Evolutionary conservation across 129 eudicot species (phyloP), one percentile per base, ranked within the genome.

Genomic region (Ambrosia artemisiifolia): DNA sequence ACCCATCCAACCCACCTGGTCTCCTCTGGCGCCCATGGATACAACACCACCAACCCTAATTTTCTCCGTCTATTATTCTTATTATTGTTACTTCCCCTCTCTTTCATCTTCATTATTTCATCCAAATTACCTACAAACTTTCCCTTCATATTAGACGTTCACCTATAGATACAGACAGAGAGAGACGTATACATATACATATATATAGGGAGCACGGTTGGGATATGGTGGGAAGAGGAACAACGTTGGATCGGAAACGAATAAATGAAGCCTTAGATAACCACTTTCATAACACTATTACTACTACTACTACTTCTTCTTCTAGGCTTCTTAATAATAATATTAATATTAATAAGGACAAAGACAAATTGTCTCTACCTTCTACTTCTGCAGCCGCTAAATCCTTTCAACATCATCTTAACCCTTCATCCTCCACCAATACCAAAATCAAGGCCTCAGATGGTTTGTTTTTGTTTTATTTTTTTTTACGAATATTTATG

Each of bases 261-360:
- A 87, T 88, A 70, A 84, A 86, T 59, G 98, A 88, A 59, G 90
- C 88, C 69, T 59, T 92, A 40, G 96, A 88, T 82, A 92, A 92
- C 79, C 90, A 88, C 77, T 71, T 86, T 63, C 92, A 87, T 78
- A 83, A 84, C 61, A 71, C 44, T 24, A 24, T 24, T 24, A 24
- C 28, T 24, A 24, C 28, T 24, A 24, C 28, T 24, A 24, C 28
- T 10, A 40, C 87, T 6, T 88, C 93, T 2, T 84, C 85, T 62
- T 87, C 98, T 32, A 83, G 88, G 78, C 78, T 74, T 63, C 73
- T 79, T 50, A 75, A 51, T 54, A 2, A 7, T 54, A 30, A 54
- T 6, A 24, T 0, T 24, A 24, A 24, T 24, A 24, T 24, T 24
- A 24, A 24, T 24, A 87, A 86, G 79, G 91, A 86, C 19, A 85